Base-by-base conservation (phyloP, 441 rosid species). In the Raphanus hybrid region DNA sequence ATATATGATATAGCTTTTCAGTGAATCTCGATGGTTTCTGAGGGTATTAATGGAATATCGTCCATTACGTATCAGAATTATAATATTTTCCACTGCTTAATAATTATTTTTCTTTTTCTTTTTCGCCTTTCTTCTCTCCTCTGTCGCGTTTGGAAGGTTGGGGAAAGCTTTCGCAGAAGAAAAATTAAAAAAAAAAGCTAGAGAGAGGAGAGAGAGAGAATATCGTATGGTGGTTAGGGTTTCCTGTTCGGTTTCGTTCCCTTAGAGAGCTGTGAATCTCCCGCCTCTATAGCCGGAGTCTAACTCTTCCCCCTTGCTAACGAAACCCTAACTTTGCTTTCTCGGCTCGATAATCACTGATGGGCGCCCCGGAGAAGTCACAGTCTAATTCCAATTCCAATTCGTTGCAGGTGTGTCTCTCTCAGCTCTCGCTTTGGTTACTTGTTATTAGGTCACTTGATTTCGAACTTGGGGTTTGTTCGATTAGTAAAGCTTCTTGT, bases 281-380 rank as follows among this genome's bases (percentile, higher is more conserved):
- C 81, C 83, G 86, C 83, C 77, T 82, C 41, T 45, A 26, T 74
- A 45, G 64, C 55, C 81, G 73, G 61, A 64, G 35, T 72, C 26
- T 62, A 57, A 52, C 43, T 64, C 39, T 61, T 74, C 26, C 67
- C 68, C 80, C 77, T 75, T 79, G 35, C 55, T 68, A 23, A 23
- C 26, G 26, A 23, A 92, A 80, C 96, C 94, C 93, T 90, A 95
- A 86, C 85, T 92, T 69, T 32, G 71, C 75, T 70, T 29, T 29
- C 34, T 29, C 34, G 34, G 34, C 34, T 29, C 34, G 34, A 29
- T 29, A 29, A 35, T 79, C 71, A 70, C 83, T 69, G 78, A 96
- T 96, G 99, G 97, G 96, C 86, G 93, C 88, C 45, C 92, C 83
- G 65, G 98, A 93, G 80, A 96, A 92, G 82, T 87, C 93, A 6